phyloP scores from a whole-genome alignment of 1,284 basidiomycete genomes.

The Grifola frondosa region DNA sequence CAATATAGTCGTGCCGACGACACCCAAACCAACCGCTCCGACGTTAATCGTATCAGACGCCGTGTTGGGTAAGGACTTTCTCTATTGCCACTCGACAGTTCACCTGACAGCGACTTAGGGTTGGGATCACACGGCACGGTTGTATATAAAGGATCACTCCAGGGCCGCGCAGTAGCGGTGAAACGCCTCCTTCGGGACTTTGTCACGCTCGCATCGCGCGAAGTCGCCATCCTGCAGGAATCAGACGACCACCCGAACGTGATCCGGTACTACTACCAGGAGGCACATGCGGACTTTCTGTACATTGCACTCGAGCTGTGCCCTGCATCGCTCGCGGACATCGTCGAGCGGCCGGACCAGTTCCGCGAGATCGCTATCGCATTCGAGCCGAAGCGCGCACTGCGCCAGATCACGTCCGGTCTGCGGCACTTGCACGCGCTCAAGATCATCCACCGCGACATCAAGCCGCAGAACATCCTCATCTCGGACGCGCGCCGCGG shows the following conservation, averaged over 20 bases:
- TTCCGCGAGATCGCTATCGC: constrained; percentile 65
- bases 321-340: constrained; percentile 90
- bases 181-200: constrained; percentile 96
- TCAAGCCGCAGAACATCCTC: constrained; percentile 98
- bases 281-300: constrained; percentile 89
- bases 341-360: constrained; percentile 82
- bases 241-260: constrained; percentile 98
- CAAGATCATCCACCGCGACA: constrained; percentile 97
- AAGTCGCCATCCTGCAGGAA: constrained; percentile 93
- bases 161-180: constrained; percentile 94
- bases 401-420: constrained; percentile 87
- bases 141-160: constrained; percentile 90
- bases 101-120: constrained; percentile 47
- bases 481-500: constrained; percentile 73
- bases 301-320: constrained; percentile 98
- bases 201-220: constrained; percentile 90
- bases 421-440: constrained; percentile 90
- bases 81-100: neutral
- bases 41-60: constrained; percentile 71
- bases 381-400: constrained; percentile 86
- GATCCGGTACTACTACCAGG: constrained; percentile 98
- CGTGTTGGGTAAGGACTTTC: constrained; percentile 61
- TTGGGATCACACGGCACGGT: constrained; percentile 97
- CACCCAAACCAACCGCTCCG: constrained; percentile 34
- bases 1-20: constrained; percentile 29